Base-by-base conservation (phyloP, 768 basidiomycete species). In the Kondoa subrosea region DNA sequence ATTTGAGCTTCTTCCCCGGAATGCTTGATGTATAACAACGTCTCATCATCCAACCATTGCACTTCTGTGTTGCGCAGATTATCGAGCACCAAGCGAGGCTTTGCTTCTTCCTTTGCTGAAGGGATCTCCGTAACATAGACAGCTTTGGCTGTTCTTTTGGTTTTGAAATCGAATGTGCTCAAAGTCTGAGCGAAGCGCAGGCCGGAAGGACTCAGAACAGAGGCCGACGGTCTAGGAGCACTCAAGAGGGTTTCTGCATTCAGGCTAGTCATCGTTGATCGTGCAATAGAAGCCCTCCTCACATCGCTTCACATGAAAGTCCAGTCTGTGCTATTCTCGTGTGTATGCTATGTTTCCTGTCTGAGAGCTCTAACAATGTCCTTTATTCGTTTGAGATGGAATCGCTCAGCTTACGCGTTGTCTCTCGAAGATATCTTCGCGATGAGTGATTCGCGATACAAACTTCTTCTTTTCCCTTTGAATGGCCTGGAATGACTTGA, bases 41-140 rank as follows among this genome's bases (percentile, higher is more conserved):
- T 72, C 14, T 4, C 15, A 26, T 71, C 67, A 50, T 73, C 71
- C 30, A 76, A 71, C 0, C 14, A 62, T 21, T 66, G 66, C 32
- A 73, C 70, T 26, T 66, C 27, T 2, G n/a, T n/a, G n/a, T n/a
- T n/a, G n/a, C n/a, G n/a, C n/a, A n/a, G n/a, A n/a, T 27, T 2
- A 29, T 74, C 68, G 50, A 73, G 30, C 17, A 56, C 31, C 50
- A 2, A 21, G 25, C 33, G 65, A 40, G 14, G 58, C 56, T 32
- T 59, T n/a, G 40, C 56, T 34, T 34, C 65, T 58, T 40, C 61
- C 34, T 34, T 57, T 58, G 68, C 59, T 60, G 21, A 3, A 4
- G 68, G 30, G 59, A 14, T 34, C 4, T 29, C 66, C 32, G 58
- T 21, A 2, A 70, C 62, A 61, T 50, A 70, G 30, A 70, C 31